Percentiles rank a stretch among this genome's conserved stretches.
Conservation (phyloP, 2,329 filamentous ascomycete species). For the Hypoxylon sp. region DNA sequence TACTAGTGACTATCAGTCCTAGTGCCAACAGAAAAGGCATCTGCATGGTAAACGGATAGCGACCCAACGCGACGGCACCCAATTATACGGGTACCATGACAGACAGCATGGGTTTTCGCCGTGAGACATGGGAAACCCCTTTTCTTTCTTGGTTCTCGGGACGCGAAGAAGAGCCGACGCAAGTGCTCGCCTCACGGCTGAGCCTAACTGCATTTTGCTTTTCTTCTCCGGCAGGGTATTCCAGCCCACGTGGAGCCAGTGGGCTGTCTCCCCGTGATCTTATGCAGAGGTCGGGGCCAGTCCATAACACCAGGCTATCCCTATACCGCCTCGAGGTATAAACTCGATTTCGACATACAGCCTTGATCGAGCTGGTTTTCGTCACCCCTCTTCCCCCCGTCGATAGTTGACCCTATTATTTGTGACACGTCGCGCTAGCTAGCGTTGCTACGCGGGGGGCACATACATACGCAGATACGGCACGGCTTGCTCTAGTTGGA, state of each 20-base stretch:
- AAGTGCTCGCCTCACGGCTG: no score
- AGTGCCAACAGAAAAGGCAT: constrained; percentile 13
- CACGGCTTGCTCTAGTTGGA: neutral
- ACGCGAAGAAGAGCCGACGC: constrained; percentile 11
- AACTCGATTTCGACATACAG: no score
- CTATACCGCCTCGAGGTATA: neutral
- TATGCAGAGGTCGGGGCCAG: constrained; percentile 5
- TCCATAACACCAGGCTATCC: neutral
- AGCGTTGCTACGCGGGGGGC: neutral
- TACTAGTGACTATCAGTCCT: no score
- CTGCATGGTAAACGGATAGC: constrained; percentile 3
- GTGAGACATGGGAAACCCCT: constrained; percentile 2
- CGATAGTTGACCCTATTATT: neutral
- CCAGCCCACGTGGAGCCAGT: constrained; percentile 18
- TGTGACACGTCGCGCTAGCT: neutral
- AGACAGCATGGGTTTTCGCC: constrained; percentile 10
- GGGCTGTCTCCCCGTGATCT: neutral
- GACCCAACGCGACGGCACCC: constrained; percentile 28
- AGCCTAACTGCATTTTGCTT: no score
- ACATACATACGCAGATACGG: neutral
- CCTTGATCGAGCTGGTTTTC: neutral
- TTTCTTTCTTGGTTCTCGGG: constrained; percentile 9
- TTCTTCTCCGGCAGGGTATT: no score
- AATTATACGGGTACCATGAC: constrained; percentile 9
- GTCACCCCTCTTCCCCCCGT: neutral